phyloP scores from a whole-genome alignment of 495 filamentous ascomycete species.

The Bacidia rubella region DNA sequence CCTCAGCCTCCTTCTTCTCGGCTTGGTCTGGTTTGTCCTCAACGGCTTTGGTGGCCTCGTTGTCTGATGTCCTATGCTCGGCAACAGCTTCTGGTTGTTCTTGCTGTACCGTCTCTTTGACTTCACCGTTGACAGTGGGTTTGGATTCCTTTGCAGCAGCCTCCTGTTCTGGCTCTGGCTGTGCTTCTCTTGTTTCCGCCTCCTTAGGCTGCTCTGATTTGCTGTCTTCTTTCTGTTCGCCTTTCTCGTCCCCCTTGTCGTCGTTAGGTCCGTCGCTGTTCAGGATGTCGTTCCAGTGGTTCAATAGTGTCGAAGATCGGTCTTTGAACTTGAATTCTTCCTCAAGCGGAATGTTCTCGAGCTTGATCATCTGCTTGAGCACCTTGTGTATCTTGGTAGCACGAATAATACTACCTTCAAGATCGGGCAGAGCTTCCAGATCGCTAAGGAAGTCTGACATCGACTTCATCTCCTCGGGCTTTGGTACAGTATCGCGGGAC shows the following conservation, averaged over 20 bases:
- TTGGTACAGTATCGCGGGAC: conserved; percentile 62
- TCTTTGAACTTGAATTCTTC: conserved; percentile 74
- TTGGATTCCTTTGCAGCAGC: conserved; percentile 8
- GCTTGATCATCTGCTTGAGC: conserved; percentile 75
- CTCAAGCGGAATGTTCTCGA: conserved; percentile 67
- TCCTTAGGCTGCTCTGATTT: conserved; percentile 28
- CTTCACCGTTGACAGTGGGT: conserved; percentile 35
- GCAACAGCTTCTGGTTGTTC: conserved; percentile 34
- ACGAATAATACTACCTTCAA: conserved; percentile 75
- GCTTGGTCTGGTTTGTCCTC: conserved; percentile 26
- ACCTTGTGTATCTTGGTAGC: conserved; percentile 91
- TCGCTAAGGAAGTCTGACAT: conserved; percentile 73
- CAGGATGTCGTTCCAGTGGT: conserved; percentile 73
- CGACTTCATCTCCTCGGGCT: conserved; percentile 73
- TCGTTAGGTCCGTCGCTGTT: conserved; percentile 39
- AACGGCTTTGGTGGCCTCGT: conserved; percentile 13
- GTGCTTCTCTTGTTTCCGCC: conserved; percentile 15
- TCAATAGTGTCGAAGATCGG: conserved; percentile 57
- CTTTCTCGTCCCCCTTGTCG: conserved; percentile 31
- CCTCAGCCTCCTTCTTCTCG: conserved; percentile 29
- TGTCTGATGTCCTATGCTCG: conserved; percentile 21
- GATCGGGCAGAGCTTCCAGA: conserved; percentile 62
- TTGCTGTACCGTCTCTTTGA: conserved; percentile 9
- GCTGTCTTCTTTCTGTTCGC: conserved; percentile 25
- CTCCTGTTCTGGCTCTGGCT: background rate